These are phyloP conservation scores for Neurospora tetrasperma DNA, from an alignment of 495 filamentous ascomycete species.

Conservation along the genomic window DNA sequence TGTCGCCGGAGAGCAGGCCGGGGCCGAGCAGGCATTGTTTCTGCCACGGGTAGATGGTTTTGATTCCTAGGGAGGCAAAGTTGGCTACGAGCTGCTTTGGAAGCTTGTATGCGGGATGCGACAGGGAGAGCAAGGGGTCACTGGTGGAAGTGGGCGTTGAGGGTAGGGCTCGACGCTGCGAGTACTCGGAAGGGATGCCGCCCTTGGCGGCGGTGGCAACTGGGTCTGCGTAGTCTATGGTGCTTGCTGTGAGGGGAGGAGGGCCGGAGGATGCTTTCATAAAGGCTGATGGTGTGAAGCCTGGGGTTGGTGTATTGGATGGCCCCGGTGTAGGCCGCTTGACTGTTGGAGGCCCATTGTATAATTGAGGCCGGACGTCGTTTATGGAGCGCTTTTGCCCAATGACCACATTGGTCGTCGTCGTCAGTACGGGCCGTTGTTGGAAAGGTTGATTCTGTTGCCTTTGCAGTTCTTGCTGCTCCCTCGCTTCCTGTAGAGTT, in stretches of 20 bases:
- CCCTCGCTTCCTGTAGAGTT: constrained; percentile 13
- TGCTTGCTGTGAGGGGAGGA: constrained; percentile 26
- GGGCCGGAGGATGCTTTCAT: not conserved
- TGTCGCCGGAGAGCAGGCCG: constrained; percentile 54
- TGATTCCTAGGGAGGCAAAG: constrained; percentile 53
- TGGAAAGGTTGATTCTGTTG: constrained; percentile 2
- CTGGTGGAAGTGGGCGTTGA: constrained; percentile 41
- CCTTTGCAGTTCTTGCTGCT: constrained; percentile 1
- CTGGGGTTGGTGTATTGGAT: not conserved
- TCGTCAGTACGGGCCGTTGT: not conserved
- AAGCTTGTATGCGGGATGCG: constrained; percentile 56
- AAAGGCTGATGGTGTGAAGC: not conserved
- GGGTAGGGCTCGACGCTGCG: constrained; percentile 31
- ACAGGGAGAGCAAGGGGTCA: constrained; percentile 52
- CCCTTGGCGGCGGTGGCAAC: constrained; percentile 3
- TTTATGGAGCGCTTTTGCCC: constrained; percentile 17
- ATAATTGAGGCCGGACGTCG: not conserved
- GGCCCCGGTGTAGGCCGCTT: not conserved
- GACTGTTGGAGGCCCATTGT: not conserved
- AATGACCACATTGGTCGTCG: constrained; percentile 6
- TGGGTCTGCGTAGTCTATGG: constrained; percentile 14
- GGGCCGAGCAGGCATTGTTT: constrained; percentile 62
- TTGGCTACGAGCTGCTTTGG: constrained; percentile 52
- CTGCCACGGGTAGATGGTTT: constrained; percentile 72
- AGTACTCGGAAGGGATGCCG: constrained; percentile 31